phyloP scores from a whole-genome alignment of 2,329 filamentous ascomycete genomes.

The Waltergamsia citrina region DNA sequence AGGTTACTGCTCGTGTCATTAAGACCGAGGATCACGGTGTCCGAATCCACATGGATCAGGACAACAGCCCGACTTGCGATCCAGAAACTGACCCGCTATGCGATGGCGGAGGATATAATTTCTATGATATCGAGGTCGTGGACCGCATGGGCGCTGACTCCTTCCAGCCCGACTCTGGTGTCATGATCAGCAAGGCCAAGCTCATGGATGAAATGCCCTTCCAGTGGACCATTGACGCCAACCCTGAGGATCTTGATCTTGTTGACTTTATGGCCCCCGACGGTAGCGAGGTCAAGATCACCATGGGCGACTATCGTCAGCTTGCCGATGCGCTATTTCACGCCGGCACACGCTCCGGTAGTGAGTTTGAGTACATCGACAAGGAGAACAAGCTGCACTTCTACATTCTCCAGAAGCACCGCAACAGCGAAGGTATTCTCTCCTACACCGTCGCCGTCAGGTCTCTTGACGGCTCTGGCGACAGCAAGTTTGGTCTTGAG shows the following conservation, averaged over 20 bases:
- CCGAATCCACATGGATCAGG: constrained; percentile 32
- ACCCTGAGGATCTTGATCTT: constrained; percentile 39
- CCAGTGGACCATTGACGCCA: constrained; percentile 45
- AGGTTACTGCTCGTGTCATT: constrained; percentile 36
- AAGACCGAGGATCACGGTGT: constrained; percentile 33
- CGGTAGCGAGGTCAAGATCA: constrained; percentile 34
- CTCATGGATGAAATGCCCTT: constrained; percentile 32
- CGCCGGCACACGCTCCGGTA: constrained; percentile 40
- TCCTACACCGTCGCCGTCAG: constrained; percentile 38
- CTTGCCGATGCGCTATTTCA: constrained; percentile 44
- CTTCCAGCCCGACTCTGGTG: constrained; percentile 40
- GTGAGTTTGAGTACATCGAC: constrained; percentile 37
- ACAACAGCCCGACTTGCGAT: constrained; percentile 34
- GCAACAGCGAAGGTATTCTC: constrained; percentile 30
- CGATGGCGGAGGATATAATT: constrained; percentile 39
- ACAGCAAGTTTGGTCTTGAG: constrained; percentile 19
- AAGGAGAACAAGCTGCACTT: constrained; percentile 37
- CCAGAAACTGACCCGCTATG: constrained; percentile 31
- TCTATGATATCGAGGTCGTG: constrained; percentile 42
- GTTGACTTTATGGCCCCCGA: constrained; percentile 40
- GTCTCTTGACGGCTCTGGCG: constrained; percentile 24
- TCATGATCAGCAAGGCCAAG: constrained; percentile 45
- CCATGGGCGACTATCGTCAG: constrained; percentile 43
- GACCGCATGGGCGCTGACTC: constrained; percentile 44
- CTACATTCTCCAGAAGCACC: constrained; percentile 33